phyloP scores from a whole-genome alignment of 2,329 filamentous ascomycete species.

The Monosporascus sp. region DNA sequence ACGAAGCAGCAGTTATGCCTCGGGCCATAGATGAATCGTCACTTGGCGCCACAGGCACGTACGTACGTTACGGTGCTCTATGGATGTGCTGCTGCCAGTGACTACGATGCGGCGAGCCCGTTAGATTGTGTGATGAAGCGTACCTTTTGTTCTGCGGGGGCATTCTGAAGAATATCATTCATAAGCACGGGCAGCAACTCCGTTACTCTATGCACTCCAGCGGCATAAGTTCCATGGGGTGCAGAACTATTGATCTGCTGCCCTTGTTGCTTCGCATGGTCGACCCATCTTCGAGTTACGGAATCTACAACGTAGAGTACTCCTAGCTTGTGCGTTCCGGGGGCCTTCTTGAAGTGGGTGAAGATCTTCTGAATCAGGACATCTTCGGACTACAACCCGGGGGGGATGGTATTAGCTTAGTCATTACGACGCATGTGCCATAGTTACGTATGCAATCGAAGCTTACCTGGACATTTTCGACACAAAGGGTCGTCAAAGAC shows the following conservation, averaged over 20 bases:
- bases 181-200: slow-evolving; percentile 90
- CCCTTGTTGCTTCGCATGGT: slow-evolving; percentile 81
- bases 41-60: slow-evolving; percentile 1
- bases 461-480: slow-evolving; percentile 84
- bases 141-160: slow-evolving; percentile 96
- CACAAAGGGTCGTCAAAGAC: slow-evolving; percentile 80
- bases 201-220: slow-evolving; percentile 93
- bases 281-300: slow-evolving; percentile 97
- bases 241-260: slow-evolving; percentile 77
- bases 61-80: slow-evolving; percentile 7
- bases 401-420: slow-evolving; percentile 17
- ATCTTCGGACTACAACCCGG: slow-evolving; percentile 70
- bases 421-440: slow-evolving; percentile 3
- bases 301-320: slow-evolving; percentile 99
- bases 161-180: slow-evolving; percentile 86
- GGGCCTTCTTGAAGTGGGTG: slow-evolving; percentile 94
- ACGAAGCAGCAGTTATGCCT: neutral
- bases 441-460: slow-evolving; percentile 17
- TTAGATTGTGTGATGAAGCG: slow-evolving; percentile 41
- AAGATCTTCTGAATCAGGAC: slow-evolving; percentile 94
- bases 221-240: slow-evolving; percentile 87
- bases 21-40: neutral
- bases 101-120: slow-evolving; percentile 26
- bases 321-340: slow-evolving; percentile 93
- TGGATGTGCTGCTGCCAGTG: slow-evolving; percentile 15